Conservation (phyloP, 305 asterid genomes). For the Rubia occidens region DNA sequence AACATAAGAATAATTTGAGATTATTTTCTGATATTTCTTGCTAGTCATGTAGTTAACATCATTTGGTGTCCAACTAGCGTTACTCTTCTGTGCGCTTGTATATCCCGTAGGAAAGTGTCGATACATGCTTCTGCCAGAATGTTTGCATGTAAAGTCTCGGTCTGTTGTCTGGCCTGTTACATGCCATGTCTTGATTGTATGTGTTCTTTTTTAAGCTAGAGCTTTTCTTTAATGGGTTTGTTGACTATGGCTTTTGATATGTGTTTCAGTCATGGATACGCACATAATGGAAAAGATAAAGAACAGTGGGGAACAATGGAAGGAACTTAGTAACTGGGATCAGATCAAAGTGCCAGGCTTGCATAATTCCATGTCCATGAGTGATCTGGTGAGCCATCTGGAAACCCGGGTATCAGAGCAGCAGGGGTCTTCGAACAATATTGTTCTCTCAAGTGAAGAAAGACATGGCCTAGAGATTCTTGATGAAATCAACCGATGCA, state of each 20-base stretch:
- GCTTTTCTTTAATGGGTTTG: not conserved
- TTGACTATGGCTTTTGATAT: not conserved
- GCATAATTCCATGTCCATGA: conserved; percentile 78
- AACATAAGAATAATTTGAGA: not conserved
- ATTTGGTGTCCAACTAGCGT: not conserved
- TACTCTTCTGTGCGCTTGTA: not conserved
- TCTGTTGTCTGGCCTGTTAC: not conserved
- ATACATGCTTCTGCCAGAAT: not conserved
- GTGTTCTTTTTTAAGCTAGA: not conserved
- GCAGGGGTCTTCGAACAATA: conserved; percentile 32
- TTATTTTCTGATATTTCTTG: not conserved
- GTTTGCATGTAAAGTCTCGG: not conserved
- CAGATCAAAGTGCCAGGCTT: conserved; percentile 73
- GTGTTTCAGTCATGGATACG: conserved; percentile 38
- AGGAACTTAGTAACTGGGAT: conserved; percentile 60
- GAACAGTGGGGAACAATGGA: conserved; percentile 42
- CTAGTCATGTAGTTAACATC: not conserved
- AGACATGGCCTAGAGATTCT: conserved; percentile 56
- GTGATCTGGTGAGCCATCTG: conserved; percentile 72
- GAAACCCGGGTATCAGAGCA: conserved; percentile 72
- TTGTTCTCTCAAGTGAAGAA: conserved; percentile 64
- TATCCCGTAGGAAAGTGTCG: not conserved
- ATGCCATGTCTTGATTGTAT: not conserved
- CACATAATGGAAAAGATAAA: conserved; percentile 38
- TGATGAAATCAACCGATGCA: conserved; percentile 54